These are phyloP conservation scores for Pleurotus djamor DNA, from an alignment of 768 basidiomycete species.

Conservation along the genomic window DNA sequence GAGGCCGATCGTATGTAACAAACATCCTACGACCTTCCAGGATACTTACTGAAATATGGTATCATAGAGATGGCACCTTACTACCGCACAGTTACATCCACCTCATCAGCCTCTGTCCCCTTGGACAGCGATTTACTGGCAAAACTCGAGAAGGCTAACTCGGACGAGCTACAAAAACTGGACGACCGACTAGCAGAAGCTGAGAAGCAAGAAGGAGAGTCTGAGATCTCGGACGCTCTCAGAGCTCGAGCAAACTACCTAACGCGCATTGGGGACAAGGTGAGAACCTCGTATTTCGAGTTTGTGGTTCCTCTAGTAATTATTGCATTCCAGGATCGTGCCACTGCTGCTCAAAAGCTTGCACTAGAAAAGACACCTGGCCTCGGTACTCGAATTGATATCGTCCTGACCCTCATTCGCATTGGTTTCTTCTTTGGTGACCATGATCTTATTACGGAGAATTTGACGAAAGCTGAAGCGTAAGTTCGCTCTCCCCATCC, in stretches of 20 bases:
- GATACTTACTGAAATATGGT: too few species aligned
- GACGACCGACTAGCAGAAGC: slow-evolving; percentile 84
- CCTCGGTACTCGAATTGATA: slow-evolving; percentile 90
- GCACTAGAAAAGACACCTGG: slow-evolving; percentile 93
- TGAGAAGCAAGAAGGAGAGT: slow-evolving; percentile 88
- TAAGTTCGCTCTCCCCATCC: slow-evolving; percentile 35
- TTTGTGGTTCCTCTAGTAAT: neutral
- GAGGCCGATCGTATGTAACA: slow-evolving; percentile 68
- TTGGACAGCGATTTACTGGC: slow-evolving; percentile 52
- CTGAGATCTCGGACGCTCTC: slow-evolving; percentile 87
- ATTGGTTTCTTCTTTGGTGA: slow-evolving; percentile 92
- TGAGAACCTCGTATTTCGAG: slow-evolving; percentile 29
- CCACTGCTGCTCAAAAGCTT: slow-evolving; percentile 75
- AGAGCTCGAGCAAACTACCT: slow-evolving; percentile 83
- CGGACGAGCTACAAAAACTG: slow-evolving; percentile 66
- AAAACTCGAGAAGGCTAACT: slow-evolving; percentile 67
- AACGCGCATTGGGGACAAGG: slow-evolving; percentile 85
- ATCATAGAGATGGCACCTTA: slow-evolving; percentile 85
- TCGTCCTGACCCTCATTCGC: slow-evolving; percentile 83
- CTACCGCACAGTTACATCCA: slow-evolving; percentile 56
- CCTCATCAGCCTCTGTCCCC: slow-evolving; percentile 41
- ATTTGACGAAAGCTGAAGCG: slow-evolving; percentile 82
- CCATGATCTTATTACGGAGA: slow-evolving; percentile 62
- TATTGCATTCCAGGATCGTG: slow-evolving; percentile 55
- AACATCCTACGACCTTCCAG: neutral